Evolutionary conservation across 371 early-diverging fungal genomes (phyloP).

Genomic region (Mucor velutinosus): DNA sequence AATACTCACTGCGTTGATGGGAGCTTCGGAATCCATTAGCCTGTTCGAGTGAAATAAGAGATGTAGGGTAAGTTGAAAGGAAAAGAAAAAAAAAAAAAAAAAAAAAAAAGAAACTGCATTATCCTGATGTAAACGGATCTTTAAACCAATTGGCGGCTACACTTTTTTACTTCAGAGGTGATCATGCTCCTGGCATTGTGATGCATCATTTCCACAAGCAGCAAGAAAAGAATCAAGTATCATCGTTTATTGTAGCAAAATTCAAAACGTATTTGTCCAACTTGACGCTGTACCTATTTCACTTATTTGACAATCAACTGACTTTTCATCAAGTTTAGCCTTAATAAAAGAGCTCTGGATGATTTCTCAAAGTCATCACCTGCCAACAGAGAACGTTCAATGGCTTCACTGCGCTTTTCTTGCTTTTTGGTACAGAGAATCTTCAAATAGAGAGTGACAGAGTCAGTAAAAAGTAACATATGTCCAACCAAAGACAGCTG

Average conservation of each 20-base stretch:
- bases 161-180: neutral
- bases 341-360: conserved; percentile 59
- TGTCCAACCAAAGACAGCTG: neutral
- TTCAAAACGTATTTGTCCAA: neutral
- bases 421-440: conserved; percentile 62
- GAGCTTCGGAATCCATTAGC: conserved; percentile 34
- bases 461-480: neutral
- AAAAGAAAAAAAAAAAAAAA: neutral
- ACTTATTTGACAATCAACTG: conserved; percentile 38
- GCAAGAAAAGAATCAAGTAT: neutral
- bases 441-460: neutral
- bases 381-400: conserved; percentile 59
- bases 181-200: neutral
- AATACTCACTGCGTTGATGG: conserved; percentile 34
- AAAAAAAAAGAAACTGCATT: neutral
- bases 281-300: neutral
- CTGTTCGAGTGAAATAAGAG: neutral
- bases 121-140: neutral
- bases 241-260: neutral
- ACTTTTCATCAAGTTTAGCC: conserved; percentile 58
- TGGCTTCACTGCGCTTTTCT: conserved; percentile 68
- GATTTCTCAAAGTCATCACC: conserved; percentile 66
- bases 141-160: neutral
- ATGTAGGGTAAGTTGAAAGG: neutral
- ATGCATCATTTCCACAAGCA: neutral